Conservation (phyloP, 495 filamentous ascomycete genomes). For the Lasiosphaeriaceae sp. region DNA sequence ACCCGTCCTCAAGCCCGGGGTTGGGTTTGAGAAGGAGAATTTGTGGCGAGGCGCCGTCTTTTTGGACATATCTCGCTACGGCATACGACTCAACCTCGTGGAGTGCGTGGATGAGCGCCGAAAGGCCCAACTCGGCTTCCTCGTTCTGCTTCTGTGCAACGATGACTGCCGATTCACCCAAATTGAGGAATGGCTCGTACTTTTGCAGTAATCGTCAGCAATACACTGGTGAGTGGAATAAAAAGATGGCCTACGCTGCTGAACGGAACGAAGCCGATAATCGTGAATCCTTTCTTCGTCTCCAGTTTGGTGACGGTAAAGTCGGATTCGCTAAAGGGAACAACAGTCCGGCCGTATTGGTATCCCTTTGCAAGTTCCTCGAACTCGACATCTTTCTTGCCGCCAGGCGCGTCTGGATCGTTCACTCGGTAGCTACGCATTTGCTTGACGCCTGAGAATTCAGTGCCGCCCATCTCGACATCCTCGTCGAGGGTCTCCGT, state of each 20-base stretch:
- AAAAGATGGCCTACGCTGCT: conserved; percentile 55
- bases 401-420: conserved; percentile 67
- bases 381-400: conserved; percentile 77
- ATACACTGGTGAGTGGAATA: background rate
- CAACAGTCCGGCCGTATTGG: conserved; percentile 87
- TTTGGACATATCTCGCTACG: conserved; percentile 77
- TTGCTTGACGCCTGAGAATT: conserved; percentile 63
- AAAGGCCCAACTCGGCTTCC: conserved; percentile 74
- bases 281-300: conserved; percentile 66
- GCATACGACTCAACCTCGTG: conserved; percentile 84
- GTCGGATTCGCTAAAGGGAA: conserved; percentile 82
- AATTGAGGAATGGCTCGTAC: conserved; percentile 82
- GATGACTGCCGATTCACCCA: conserved; percentile 72
- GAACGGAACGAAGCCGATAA: conserved; percentile 79
- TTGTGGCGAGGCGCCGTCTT: conserved; percentile 70
- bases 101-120: conserved; percentile 84
- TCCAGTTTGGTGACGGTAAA: conserved; percentile 76
- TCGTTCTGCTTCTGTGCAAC: conserved; percentile 70
- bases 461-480: conserved; percentile 39
- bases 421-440: conserved; percentile 75
- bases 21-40: conserved; percentile 81
- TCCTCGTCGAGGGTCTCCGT: conserved; percentile 46
- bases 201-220: conserved; percentile 28
- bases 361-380: conserved; percentile 90
- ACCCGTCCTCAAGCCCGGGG: conserved; percentile 71